Evolutionary conservation across 140 eudicot species (phyloP).

Genomic region (Oenanthe javanica): DNA sequence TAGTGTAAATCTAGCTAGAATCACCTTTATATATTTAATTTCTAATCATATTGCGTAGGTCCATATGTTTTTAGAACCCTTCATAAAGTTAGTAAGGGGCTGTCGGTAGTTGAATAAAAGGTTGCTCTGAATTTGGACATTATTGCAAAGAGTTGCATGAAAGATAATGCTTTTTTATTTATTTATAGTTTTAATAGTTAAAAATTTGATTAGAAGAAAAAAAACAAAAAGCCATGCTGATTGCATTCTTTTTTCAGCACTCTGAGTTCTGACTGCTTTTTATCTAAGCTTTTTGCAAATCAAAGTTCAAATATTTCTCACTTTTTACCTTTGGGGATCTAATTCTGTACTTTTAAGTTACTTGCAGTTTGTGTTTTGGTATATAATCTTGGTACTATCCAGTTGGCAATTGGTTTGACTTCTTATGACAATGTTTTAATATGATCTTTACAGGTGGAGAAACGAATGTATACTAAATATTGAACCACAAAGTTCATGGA

Average conservation of each 20-base stretch:
- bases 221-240: neutral
- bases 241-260: neutral
- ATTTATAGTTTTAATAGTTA: neutral
- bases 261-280: neutral
- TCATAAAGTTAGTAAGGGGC: neutral
- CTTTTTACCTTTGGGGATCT: neutral
- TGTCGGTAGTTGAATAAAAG: neutral
- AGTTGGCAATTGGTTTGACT: too few relatives aligned
- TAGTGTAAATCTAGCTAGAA: neutral
- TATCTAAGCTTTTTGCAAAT: neutral
- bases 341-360: neutral
- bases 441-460: neutral
- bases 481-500: neutral
- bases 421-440: too few relatives aligned
- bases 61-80: neutral
- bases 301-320: neutral
- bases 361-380: neutral
- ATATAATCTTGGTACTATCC: too few relatives aligned
- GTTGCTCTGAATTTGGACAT: constrained; percentile 1
- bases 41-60: neutral
- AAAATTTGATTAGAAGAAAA: neutral
- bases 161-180: neutral
- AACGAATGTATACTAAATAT: neutral
- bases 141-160: neutral
- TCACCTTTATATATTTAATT: neutral